phyloP scores from a whole-genome alignment of 257 asterid species.

The Solanum boliviense region DNA sequence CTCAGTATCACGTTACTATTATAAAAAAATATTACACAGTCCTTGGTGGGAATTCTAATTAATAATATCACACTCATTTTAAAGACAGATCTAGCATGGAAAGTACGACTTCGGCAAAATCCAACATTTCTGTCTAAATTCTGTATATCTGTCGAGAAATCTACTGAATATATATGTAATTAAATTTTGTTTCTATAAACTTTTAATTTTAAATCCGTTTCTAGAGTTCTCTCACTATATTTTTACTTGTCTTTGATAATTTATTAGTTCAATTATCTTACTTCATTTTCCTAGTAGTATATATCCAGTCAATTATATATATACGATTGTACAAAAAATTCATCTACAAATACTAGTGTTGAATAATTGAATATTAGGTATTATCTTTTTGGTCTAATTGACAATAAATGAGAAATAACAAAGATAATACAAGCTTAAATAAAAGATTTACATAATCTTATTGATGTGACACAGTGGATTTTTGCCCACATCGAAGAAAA shows the following conservation, averaged over 20 bases:
- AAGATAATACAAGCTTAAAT: background rate
- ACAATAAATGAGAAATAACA: background rate
- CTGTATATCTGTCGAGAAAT: background rate
- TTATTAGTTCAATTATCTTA: background rate
- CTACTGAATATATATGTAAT: background rate
- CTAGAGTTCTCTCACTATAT: background rate
- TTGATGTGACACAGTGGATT: background rate
- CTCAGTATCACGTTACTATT: background rate
- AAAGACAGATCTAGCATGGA: background rate
- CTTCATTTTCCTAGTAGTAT: background rate
- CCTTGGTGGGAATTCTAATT: background rate
- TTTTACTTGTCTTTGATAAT: background rate
- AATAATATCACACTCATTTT: background rate
- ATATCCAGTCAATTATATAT: background rate
- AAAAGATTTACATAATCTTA: background rate
- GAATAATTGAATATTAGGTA: background rate
- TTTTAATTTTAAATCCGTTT: background rate
- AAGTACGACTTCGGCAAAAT: background rate
- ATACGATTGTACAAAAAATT: background rate
- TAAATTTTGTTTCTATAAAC: background rate
- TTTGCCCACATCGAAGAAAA: background rate
- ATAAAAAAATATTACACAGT: background rate
- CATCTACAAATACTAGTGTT: background rate
- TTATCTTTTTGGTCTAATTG: background rate
- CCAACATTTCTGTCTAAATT: background rate